Evolutionary conservation across 768 basidiomycete species (phyloP).

Genomic region (Termitomyces sp.): DNA sequence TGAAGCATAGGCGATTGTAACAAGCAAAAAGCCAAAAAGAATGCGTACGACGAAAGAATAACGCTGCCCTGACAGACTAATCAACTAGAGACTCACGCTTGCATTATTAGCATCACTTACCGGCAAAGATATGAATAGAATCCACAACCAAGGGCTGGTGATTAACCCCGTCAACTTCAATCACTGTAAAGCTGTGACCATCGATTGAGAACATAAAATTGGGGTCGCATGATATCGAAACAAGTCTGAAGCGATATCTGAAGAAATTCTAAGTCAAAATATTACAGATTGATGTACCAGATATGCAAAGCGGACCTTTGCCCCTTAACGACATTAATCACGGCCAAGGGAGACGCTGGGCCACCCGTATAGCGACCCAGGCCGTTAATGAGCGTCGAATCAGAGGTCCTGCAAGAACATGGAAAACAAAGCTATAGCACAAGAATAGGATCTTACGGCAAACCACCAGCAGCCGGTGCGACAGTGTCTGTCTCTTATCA

Average conservation of each 20-base stretch:
- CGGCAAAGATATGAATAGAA: slow-evolving; percentile 33
- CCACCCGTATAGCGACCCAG: slow-evolving; percentile 34
- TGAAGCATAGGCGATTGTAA: neutral
- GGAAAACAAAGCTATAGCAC: neutral
- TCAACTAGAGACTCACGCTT: neutral
- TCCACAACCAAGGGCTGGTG: slow-evolving; percentile 25
- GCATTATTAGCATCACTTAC: slow-evolving; percentile 22
- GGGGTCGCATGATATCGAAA: slow-evolving; percentile 40
- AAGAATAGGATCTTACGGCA: neutral
- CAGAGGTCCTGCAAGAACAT: slow-evolving; percentile 3
- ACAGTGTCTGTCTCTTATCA: neutral
- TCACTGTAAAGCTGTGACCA: slow-evolving; percentile 30
- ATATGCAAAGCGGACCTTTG: slow-evolving; percentile 18
- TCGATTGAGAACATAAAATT: slow-evolving; percentile 34
- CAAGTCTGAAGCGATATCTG: slow-evolving; percentile 44
- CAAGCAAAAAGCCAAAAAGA: neutral
- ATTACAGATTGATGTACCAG: neutral
- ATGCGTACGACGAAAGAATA: neutral
- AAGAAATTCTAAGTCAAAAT: neutral
- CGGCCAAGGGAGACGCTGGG: slow-evolving; percentile 23
- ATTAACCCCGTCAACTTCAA: slow-evolving; percentile 34
- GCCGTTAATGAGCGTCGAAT: slow-evolving; percentile 41
- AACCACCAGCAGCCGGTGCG: neutral
- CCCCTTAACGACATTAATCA: slow-evolving; percentile 31
- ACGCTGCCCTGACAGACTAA: neutral